phyloP scores from a whole-genome alignment of 2,329 filamentous ascomycete species.

The Beauveria varroae region DNA sequence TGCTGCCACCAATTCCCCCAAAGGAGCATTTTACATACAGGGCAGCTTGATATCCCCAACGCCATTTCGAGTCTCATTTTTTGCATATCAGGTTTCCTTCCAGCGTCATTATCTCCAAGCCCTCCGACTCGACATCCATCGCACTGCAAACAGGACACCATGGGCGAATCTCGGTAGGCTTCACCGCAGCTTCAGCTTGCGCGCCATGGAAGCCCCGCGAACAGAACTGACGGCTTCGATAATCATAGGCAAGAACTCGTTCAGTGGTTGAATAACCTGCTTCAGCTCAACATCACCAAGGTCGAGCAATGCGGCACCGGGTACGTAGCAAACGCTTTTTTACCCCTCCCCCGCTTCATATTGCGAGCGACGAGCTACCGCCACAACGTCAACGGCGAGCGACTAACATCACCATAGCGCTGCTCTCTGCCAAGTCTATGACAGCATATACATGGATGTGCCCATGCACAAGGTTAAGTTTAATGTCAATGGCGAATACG shows the following conservation, averaged over 20 bases:
- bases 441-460: conserved; percentile 94
- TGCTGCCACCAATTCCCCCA: not conserved
- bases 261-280: conserved; percentile 92
- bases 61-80: conserved; percentile 6
- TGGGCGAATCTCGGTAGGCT: conserved; percentile 41
- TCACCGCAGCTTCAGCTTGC: conserved; percentile 4
- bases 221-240: not conserved
- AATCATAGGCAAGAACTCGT: conserved; percentile 80
- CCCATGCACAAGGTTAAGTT: conserved; percentile 97
- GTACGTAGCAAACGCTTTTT: conserved; percentile 44
- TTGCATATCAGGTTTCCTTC: conserved; percentile 12
- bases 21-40: not conserved
- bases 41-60: not conserved
- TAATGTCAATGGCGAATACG: conserved; percentile 94
- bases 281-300: conserved; percentile 96
- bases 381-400: not conserved
- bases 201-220: not conserved
- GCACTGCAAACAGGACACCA: conserved; percentile 26
- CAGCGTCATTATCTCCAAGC: conserved; percentile 11
- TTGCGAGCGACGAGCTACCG: not conserved
- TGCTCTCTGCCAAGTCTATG: conserved; percentile 93
- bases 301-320: conserved; percentile 98
- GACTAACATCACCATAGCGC: conserved; percentile 51
- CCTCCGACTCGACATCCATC: conserved; percentile 10
- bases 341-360: conserved; percentile 16